phyloP scores from a whole-genome alignment of 1,284 basidiomycete genomes.

The Quambalaria eucalypti region DNA sequence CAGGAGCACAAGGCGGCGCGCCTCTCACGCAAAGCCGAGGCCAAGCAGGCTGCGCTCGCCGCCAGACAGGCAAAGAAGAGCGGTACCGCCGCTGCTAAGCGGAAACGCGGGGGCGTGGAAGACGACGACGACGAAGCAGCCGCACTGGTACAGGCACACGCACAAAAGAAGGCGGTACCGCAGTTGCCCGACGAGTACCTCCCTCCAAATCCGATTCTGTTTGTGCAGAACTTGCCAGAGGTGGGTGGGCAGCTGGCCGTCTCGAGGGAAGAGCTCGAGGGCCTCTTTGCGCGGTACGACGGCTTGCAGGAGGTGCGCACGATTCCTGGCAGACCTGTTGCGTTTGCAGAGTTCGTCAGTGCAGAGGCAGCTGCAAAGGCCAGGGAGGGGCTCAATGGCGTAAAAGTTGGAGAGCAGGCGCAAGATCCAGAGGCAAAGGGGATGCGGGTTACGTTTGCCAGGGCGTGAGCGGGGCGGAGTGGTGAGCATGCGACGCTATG shows the following conservation, averaged over 20 bases:
- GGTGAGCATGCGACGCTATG: neutral
- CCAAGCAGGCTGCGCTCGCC: neutral
- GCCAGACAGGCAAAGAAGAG: neutral
- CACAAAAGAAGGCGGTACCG: constrained; percentile 2
- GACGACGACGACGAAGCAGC: constrained; percentile 15
- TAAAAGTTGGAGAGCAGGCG: constrained; percentile 28
- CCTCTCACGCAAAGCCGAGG: neutral
- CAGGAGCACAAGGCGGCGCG: constrained; percentile 55
- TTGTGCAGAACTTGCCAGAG: constrained; percentile 60
- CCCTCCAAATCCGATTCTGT: constrained; percentile 96
- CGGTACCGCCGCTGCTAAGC: neutral
- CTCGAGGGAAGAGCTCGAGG: constrained; percentile 28
- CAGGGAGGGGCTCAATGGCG: constrained; percentile 39
- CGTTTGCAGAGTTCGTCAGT: constrained; percentile 42
- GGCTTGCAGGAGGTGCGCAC: constrained; percentile 37
- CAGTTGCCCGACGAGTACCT: constrained; percentile 95
- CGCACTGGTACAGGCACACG: neutral
- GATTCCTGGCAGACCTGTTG: constrained; percentile 42
- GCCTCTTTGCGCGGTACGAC: constrained; percentile 32
- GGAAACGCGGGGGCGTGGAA: constrained; percentile 14
- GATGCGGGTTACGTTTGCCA: constrained; percentile 28
- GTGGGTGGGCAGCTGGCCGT: constrained; percentile 9
- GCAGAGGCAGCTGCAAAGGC: constrained; percentile 30
- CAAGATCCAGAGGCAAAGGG: constrained; percentile 14
- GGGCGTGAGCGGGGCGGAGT: neutral